Base-by-base conservation (phyloP, 2,329 filamentous ascomycete genomes). In the Neophaeococcomyces aloes region DNA sequence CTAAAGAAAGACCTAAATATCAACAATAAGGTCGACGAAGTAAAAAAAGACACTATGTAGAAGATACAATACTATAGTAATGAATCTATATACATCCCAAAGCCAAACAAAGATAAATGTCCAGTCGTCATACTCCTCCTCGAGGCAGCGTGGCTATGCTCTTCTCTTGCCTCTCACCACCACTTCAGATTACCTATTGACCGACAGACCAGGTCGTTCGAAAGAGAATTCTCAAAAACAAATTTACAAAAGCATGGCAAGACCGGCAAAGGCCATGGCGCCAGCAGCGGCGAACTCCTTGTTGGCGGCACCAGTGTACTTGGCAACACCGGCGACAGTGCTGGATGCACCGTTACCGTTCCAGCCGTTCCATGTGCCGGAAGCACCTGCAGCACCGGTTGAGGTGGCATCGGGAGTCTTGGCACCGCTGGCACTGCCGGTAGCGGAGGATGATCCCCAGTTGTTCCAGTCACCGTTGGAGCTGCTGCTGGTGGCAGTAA, bases 391-490 rank as follows among this genome's bases (percentile, higher is more conserved):
- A n/a, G 40, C 17, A 14, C 31, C 39, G 25, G 29, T 14, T n/a
- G n/a, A n/a, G 14, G 33, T 31, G 15, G 38, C 23, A 15, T 18
- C 38, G 6, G 38, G 23, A 10, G 25, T 98, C 47, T 63, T 98
- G 36, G 34, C 34, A 14, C 15, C 34, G n/a, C 11, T 37, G 4
- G 7, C 15, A 10, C 14, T 10, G 7, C 14, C 7, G 6, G n/a
- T n/a, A n/a, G n/a, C n/a, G n/a, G n/a, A n/a, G n/a, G n/a, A n/a
- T n/a, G n/a, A n/a, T n/a, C n/a, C n/a, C n/a, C n/a, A n/a, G n/a
- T n/a, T n/a, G n/a, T n/a, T n/a, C n/a, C n/a, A n/a, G n/a, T n/a
- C n/a, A n/a, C n/a, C n/a, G n/a, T n/a, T n/a, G n/a, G n/a, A n/a
- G n/a, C n/a, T n/a, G n/a, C n/a, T n/a, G n/a, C n/a, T n/a, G n/a